Evolutionary conservation across 2,329 filamentous ascomycete species (phyloP), one percentile per base, ranked within the genome.

Genomic region (Trichoderma brevicompactum): DNA sequence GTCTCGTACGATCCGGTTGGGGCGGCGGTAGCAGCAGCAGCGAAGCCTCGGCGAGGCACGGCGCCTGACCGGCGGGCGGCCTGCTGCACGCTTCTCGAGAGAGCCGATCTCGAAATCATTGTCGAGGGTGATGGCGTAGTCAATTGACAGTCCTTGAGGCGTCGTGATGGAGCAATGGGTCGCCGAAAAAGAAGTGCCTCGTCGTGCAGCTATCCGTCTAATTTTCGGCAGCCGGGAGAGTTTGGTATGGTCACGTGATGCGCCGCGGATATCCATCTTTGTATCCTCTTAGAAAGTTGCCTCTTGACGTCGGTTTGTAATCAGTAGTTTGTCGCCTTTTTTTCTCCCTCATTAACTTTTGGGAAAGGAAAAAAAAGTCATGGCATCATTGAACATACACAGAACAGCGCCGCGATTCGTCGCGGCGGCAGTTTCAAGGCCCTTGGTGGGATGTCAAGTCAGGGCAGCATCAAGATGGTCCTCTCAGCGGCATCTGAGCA

Each of bases 1-100:
- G 91, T 88, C 82, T 97, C 90, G 83, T 96, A 99, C 79, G 91
- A 88, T 81, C 94, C 92, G 72, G 91, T 89, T 67, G 79, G 79
- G 68, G 83, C 77, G 70, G 82, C 80, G 83, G 91, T 81, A 41
- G 55, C 60, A 8, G 60, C 49, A 8, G 60, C 58, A 73, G 91
- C 85, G 73, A 83, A 86, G 71, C 79, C 79, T 72, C 85, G 82
- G 70, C 80, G 76, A 77, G 80, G 79, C 75, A 85, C 85, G 79
- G 85, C 84, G 82, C 85, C 77, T 74, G 82, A 82, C 77, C 82
- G 80, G 72, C 85, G 83, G 74, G 82, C 79, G 74, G 83, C 83
- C 78, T 86, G 81, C 80, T 85, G 83, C 78, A 83, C 81, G 78
- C 80, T 82, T 80, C 82, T 81, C 75, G 83, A 80, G 77, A 87